Percentiles rank a stretch among this genome's conserved stretches.
Evolutionary conservation across 2,329 filamentous ascomycete genomes (phyloP).

Genomic region (Rutstroemia sp.): DNA sequence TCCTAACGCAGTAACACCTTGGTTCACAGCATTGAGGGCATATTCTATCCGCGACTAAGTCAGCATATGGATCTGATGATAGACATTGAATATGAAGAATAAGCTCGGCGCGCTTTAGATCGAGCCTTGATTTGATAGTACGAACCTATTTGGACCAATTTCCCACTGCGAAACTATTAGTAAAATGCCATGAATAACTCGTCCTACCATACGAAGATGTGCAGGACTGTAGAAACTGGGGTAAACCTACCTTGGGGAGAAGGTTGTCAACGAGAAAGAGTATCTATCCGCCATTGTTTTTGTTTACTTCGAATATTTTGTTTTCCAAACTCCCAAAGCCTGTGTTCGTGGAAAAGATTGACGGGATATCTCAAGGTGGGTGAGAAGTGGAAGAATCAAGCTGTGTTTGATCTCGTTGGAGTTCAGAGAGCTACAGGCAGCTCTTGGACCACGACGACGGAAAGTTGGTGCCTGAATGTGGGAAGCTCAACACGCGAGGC

Average conservation of each 20-base stretch:
- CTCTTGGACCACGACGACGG: slow-evolving; percentile 12
- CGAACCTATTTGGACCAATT: slow-evolving; percentile 96
- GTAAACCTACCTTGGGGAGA: slow-evolving; percentile 86
- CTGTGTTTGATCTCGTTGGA: slow-evolving; percentile 14
- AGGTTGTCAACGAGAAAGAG: slow-evolving; percentile 98
- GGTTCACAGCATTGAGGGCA: slow-evolving; percentile 97
- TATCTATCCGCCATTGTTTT: slow-evolving; percentile 89
- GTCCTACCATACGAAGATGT: slow-evolving; percentile 10
- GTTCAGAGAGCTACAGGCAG: slow-evolving; percentile 15
- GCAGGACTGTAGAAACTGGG: slow-evolving; percentile 14
- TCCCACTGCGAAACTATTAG: slow-evolving; percentile 58
- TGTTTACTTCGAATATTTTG: slow-evolving; percentile 11
- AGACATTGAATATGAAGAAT: slow-evolving; percentile 9
- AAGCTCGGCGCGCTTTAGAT: slow-evolving; percentile 5
- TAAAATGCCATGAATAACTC: slow-evolving; percentile 9
- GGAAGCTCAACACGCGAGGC: slow-evolving; percentile 2
- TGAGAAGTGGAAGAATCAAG: slow-evolving; percentile 13
- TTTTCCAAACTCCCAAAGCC: background rate
- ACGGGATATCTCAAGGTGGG: slow-evolving; percentile 5
- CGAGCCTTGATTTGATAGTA: slow-evolving; percentile 8
- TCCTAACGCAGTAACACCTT: slow-evolving; percentile 94
- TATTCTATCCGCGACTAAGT: slow-evolving; percentile 60
- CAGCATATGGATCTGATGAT: slow-evolving; percentile 13
- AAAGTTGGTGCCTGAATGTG: background rate
- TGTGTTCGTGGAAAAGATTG: slow-evolving; percentile 2